Evolutionary conservation across 345 rosid species (phyloP).

Genomic region (Capsella bursapastoris): DNA sequence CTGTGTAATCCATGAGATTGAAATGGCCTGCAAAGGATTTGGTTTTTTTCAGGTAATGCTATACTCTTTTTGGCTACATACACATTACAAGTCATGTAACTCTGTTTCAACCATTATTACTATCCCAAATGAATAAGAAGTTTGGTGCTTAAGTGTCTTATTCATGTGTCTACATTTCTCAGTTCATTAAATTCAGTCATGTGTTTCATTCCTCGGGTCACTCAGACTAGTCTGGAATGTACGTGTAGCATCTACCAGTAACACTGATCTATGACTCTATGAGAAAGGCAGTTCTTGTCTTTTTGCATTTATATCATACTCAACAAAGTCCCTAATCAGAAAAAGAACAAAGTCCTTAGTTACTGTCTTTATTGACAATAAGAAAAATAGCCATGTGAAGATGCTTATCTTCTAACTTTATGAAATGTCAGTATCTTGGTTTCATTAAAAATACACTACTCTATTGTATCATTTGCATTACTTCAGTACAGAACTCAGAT

Average conservation of each 20-base stretch:
- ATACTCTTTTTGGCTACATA: conserved; percentile 2
- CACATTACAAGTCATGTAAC: background rate
- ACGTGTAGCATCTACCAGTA: background rate
- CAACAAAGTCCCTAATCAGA: conserved; percentile 16
- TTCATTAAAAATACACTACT: conserved; percentile 14
- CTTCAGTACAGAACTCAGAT: conserved; percentile 2
- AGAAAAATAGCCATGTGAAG: conserved; percentile 5
- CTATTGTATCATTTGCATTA: background rate
- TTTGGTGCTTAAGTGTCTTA: conserved; percentile 11
- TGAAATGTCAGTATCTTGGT: conserved; percentile 7
- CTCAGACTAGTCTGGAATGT: conserved; percentile 10
- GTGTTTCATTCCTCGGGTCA: conserved; percentile 5
- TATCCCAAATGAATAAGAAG: background rate
- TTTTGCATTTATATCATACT: conserved; percentile 23
- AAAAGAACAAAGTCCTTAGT: conserved; percentile 11
- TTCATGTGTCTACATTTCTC: conserved; percentile 14
- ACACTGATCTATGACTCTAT: background rate
- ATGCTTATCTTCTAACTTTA: conserved; percentile 7
- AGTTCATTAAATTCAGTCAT: conserved; percentile 26
- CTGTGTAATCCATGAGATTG: conserved; percentile 34
- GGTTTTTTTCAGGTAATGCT: conserved; percentile 46
- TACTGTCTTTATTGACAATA: conserved; percentile 15
- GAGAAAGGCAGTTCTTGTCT: conserved; percentile 12
- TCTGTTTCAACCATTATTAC: background rate
- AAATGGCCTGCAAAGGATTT: conserved; percentile 43